Evolutionary conservation across 75 land plant genomes (phyloP).

Genomic region (Sequoia sempervirens): DNA sequence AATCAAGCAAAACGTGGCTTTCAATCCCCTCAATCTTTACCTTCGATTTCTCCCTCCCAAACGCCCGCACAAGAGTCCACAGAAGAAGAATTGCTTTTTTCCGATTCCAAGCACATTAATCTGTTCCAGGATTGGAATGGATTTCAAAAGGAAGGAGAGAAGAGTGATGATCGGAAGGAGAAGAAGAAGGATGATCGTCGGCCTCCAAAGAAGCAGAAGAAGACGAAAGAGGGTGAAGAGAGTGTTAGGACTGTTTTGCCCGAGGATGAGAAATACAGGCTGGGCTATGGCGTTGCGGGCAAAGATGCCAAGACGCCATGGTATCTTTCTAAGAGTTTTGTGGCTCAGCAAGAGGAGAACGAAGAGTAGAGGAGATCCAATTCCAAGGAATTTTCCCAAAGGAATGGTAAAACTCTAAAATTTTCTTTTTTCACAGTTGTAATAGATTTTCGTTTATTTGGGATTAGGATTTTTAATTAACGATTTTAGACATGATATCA

Average conservation of each 20-base stretch:
- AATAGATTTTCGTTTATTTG: neutral
- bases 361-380: constrained; percentile 7
- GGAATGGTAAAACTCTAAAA: neutral
- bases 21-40: neutral
- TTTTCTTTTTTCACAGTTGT: neutral
- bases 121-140: constrained; percentile 49
- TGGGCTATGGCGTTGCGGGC: constrained; percentile 82
- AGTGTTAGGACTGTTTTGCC: constrained; percentile 28
- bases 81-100: neutral
- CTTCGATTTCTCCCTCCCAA: neutral
- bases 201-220: constrained; percentile 20
- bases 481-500: no score
- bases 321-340: constrained; percentile 48
- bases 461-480: no score
- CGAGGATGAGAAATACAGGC: constrained; percentile 75
- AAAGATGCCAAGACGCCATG: constrained; percentile 78
- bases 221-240: constrained; percentile 31
- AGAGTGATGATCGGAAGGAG: constrained; percentile 7
- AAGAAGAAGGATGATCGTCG: constrained; percentile 4
- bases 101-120: constrained; percentile 58
- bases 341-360: constrained; percentile 9
- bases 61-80: neutral
- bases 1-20: constrained; percentile 22
- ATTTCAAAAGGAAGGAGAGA: constrained; percentile 11
- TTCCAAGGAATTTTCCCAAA: neutral